These are phyloP conservation scores for Rhizophlyctis rosea DNA, from an alignment of 192 early-diverging fungal genomes.

Conservation along the genomic window DNA sequence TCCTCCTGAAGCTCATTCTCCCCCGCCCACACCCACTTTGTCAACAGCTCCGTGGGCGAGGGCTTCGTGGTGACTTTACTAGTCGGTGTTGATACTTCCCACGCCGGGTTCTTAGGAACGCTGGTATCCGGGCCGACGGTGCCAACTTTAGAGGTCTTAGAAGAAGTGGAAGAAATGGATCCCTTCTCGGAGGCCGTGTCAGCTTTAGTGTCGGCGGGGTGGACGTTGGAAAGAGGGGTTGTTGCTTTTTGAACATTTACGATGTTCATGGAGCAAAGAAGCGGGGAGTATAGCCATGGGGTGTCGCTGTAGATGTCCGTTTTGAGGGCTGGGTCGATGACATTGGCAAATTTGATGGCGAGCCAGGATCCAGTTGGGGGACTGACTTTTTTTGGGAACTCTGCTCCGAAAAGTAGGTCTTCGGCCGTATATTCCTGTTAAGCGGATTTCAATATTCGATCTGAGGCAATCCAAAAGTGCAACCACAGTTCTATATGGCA, in stretches of 20 bases:
- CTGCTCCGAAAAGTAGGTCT: constrained; percentile 73
- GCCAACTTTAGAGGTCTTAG: background rate
- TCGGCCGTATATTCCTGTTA: constrained; percentile 52
- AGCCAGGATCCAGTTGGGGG: constrained; percentile 68
- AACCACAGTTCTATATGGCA: background rate
- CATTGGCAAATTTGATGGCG: constrained; percentile 68
- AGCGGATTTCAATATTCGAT: background rate
- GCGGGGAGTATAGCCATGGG: constrained; percentile 70
- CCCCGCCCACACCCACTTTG: constrained; percentile 41
- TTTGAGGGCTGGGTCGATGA: constrained; percentile 74
- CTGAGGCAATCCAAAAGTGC: too few species aligned
- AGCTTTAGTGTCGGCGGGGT: background rate
- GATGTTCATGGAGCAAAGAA: constrained; percentile 72
- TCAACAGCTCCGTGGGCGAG: constrained; percentile 20
- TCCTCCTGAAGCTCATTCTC: constrained; percentile 37
- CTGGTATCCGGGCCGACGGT: constrained; percentile 10
- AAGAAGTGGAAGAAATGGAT: background rate
- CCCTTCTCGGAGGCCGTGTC: background rate
- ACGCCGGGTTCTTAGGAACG: background rate
- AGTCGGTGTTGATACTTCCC: constrained; percentile 14
- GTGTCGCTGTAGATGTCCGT: constrained; percentile 65
- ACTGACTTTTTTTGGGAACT: constrained; percentile 66
- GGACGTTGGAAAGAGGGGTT: constrained; percentile 25
- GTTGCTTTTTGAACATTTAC: constrained; percentile 49
- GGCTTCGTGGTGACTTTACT: constrained; percentile 18